Evolutionary conservation across 192 early-diverging fungal genomes (phyloP), one percentile per base, ranked within the genome.

Genomic region (Rhizophagus clarus): DNA sequence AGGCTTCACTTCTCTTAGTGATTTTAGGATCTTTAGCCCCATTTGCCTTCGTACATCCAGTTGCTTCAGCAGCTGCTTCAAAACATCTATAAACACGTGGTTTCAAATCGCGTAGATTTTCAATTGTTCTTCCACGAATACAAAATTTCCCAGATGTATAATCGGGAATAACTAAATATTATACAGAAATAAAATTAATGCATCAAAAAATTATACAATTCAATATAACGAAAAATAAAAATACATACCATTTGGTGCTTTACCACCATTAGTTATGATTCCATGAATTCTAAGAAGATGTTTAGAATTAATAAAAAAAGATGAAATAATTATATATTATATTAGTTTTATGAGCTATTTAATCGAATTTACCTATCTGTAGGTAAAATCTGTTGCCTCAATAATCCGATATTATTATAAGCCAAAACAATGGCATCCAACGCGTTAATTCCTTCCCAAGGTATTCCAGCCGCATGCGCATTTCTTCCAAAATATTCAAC

Each of bases 211-310:
- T 37, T 51, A 20, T 56, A 20, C 8, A 2, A 45, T 45, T 68
- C 29, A 8, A 60, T 2, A 24, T 61, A 49, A 26, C 32, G 37
- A 51, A 4, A 49, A n/a, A n/a, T n/a, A 37, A 29, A 24, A 28
- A 3, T 8, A 64, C 79, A 26, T 80, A 86, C 85, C 79, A 49
- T 86, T 86, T 61, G 85, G 22, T 1, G 88, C 86, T 60, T 88
- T 73, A n/a, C 95, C 95, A 61, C 94, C 94, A 49, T 92, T 83
- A 29, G 88, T 91, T 37, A 95, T 93, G 67, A 96, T 91, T 28
- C 92, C 91, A 72, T 95, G 94, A 26, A 94, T 87, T 49, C 88
- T 86, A 66, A 10, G 32, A 61, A 70, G 2, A 0, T 8, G 1
- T 42, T 42, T 42, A 42, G 40, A 71, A 61, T 9, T 26, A 74